Conservation (phyloP, 768 basidiomycete species). For the Tulasnella sp. region DNA sequence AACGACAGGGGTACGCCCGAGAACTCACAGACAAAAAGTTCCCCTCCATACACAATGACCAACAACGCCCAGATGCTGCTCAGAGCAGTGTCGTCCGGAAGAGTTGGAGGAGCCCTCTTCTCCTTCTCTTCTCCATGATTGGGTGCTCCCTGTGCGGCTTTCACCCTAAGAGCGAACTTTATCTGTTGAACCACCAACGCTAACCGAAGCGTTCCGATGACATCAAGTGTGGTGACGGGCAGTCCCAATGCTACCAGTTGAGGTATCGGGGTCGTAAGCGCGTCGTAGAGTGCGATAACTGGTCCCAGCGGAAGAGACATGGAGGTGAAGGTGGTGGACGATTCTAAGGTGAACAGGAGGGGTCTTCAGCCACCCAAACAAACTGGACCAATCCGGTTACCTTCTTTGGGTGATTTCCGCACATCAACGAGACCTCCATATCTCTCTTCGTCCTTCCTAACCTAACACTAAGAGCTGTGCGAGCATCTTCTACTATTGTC, state of each 20-base stretch:
- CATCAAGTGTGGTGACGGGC: conserved; percentile 50
- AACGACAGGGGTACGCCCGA: background rate
- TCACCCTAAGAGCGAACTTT: conserved; percentile 32
- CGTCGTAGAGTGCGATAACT: background rate
- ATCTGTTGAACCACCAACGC: conserved; percentile 60
- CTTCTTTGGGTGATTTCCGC: too few relatives aligned
- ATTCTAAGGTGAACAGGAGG: too few relatives aligned
- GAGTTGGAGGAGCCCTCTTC: conserved; percentile 15
- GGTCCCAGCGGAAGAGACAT: conserved; percentile 5
- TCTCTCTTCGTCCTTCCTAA: too few relatives aligned
- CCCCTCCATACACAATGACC: conserved; percentile 68
- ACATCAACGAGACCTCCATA: too few relatives aligned
- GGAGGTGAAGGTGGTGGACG: background rate
- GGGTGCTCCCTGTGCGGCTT: conserved; percentile 33
- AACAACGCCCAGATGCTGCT: conserved; percentile 36
- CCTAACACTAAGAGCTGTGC: too few relatives aligned
- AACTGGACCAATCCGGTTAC: too few relatives aligned
- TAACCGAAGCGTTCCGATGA: conserved; percentile 55
- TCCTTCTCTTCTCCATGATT: conserved; percentile 20
- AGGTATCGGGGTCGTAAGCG: conserved; percentile 3
- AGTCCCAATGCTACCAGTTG: conserved; percentile 1
- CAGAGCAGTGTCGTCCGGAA: background rate
- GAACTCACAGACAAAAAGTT: conserved; percentile 46
- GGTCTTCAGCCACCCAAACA: too few relatives aligned
- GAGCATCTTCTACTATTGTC: too few relatives aligned